Evolutionary conservation across 1,139 yeast species (phyloP), one percentile per base, ranked within the genome.

Genomic region (Saccharomyces hybrid): DNA sequence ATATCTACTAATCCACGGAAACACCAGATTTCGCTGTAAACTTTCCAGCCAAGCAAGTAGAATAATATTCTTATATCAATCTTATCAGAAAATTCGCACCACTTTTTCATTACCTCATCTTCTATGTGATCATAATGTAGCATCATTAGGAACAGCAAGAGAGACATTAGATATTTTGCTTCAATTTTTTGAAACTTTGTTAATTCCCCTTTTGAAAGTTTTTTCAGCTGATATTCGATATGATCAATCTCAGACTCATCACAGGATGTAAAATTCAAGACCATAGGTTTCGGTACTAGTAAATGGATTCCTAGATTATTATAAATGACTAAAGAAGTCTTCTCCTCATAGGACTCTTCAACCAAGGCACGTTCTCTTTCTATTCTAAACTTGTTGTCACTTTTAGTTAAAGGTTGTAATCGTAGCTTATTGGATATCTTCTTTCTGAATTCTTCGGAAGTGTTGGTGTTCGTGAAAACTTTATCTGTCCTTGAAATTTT

Each of bases 21-120:
- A 14, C 62, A 53, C 71, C 72, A 69, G 5, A 68, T 49, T 25
- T 66, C 68, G 1, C 72, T 72, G 52, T 56, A 63, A 2, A 64
- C 50, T 26, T 59, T 52, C 25, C 64, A 59, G 9, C 58, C 66
- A 20, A 68, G 53, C 14, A 69, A 27, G 46, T 62, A 61, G 11
- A 69, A 53, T 5, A 70, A 52, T 8, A 69, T 46, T 41, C 70
- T 57, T 4, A 67, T 54, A 52, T 70, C 72, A 4, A 66, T 56
- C 1, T 20, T 38, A 3, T 55, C 56, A 23, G 58, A 51, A 28
- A 50, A 46, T 1, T 49, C 16, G 27, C 62, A 58, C 72, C 72
- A 68, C 23, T 52, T 51, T 13, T 59, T 50, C 8, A 63, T 49
- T 3, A 60, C 38, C 1, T 53, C 31, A 3, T 51, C 56, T 47